Conservation (phyloP, 495 filamentous ascomycete species). For the Cercophora samala region DNA sequence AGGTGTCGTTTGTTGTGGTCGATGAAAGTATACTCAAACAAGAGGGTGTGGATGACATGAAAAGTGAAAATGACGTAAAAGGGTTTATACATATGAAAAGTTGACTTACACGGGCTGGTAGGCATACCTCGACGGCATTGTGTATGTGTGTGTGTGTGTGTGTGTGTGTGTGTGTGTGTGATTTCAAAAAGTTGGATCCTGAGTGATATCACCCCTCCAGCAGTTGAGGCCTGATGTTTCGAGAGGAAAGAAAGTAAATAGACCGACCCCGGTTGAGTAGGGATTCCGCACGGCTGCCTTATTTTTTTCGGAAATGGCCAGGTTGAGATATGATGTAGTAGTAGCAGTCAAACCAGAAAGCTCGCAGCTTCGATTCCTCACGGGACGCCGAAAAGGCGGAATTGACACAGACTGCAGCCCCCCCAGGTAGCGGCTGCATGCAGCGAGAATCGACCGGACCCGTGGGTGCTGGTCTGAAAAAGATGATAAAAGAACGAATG, state of each 20-base stretch:
- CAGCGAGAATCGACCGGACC: conserved; percentile 20
- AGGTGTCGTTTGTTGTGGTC: not conserved
- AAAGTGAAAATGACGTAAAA: not conserved
- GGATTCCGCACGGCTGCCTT: not conserved
- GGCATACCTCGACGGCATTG: conserved; percentile 31
- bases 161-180: too few species aligned
- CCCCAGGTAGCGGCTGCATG: conserved; percentile 27
- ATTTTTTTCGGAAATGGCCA: not conserved
- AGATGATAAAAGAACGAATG: conserved; percentile 7
- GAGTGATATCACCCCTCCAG: too few species aligned
- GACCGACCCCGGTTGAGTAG: conserved; percentile 6
- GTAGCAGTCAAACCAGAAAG: not conserved
- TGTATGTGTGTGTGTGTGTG: conserved; percentile 2
- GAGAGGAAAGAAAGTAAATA: conserved; percentile 11
- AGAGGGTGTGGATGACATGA: not conserved
- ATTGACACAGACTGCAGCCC: conserved; percentile 23
- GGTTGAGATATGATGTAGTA: not conserved
- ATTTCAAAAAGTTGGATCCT: not conserved
- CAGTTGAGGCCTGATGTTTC: not conserved
- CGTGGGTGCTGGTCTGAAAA: conserved; percentile 9
- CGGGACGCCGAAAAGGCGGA: conserved; percentile 31
- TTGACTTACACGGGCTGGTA: conserved; percentile 34
- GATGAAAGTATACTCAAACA: too few species aligned
- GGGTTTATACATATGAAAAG: conserved; percentile 2
- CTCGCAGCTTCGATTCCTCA: conserved; percentile 28